Evolutionary conservation across 352 stramenopile species (phyloP).

Genomic region (Pythium apleroticum): DNA sequence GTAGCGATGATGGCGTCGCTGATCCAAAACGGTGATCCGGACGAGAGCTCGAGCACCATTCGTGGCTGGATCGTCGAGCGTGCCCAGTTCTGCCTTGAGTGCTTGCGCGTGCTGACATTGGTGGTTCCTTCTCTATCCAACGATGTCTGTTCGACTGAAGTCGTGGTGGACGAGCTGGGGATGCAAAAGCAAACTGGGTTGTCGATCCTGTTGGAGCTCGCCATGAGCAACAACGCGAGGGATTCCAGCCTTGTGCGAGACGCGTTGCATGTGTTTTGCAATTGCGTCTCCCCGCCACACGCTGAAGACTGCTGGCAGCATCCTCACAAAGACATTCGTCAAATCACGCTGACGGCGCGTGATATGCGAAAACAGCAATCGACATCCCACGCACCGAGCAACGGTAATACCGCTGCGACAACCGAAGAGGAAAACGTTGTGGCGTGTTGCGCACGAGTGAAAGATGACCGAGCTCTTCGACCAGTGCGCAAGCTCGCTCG

Average conservation of each 20-base stretch:
- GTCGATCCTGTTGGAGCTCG: slow-evolving; percentile 74
- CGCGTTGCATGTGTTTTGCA: slow-evolving; percentile 76
- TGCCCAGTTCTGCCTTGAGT: slow-evolving; percentile 79
- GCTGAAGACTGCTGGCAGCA: slow-evolving; percentile 83
- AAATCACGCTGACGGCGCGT: slow-evolving; percentile 73
- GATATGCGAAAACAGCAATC: slow-evolving; percentile 51
- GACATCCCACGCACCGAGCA: neutral
- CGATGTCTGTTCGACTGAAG: slow-evolving; percentile 79
- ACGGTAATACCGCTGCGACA: neutral
- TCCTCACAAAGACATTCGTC: slow-evolving; percentile 79
- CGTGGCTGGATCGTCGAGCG: slow-evolving; percentile 78
- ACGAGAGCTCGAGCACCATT: slow-evolving; percentile 51
- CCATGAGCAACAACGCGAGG: slow-evolving; percentile 65
- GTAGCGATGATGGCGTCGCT: slow-evolving; percentile 63
- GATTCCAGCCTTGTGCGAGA: slow-evolving; percentile 78
- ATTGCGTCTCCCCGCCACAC: slow-evolving; percentile 78
- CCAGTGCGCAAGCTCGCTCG: slow-evolving; percentile 72
- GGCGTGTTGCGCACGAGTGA: slow-evolving; percentile 57
- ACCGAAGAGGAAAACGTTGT: slow-evolving; percentile 24
- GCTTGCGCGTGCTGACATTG: slow-evolving; percentile 68
- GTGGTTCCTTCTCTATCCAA: slow-evolving; percentile 65
- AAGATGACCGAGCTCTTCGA: slow-evolving; percentile 65
- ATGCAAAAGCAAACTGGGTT: slow-evolving; percentile 52
- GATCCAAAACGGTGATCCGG: slow-evolving; percentile 52
- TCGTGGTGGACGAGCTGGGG: slow-evolving; percentile 46